Conservation (phyloP, 2,329 filamentous ascomycete species). For the Botryotinia convoluta region DNA sequence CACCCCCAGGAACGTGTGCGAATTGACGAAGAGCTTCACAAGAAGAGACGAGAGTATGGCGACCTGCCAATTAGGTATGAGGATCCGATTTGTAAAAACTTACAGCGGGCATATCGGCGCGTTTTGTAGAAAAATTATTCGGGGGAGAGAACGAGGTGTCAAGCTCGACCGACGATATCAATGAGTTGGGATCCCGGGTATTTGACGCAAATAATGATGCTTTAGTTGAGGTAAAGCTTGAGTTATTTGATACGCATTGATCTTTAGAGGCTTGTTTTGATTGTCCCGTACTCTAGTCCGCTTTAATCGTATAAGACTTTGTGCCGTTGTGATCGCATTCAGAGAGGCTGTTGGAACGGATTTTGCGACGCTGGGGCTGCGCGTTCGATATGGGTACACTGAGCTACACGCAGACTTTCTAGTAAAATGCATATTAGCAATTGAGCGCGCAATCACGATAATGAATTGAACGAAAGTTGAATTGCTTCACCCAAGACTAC, state of each 20-base stretch:
- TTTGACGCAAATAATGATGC: background rate
- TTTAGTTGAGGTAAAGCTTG: background rate
- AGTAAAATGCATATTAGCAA: background rate
- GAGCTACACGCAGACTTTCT: background rate
- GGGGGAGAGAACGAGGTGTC: background rate
- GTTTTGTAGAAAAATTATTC: background rate
- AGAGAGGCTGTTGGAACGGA: background rate
- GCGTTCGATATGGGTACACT: background rate
- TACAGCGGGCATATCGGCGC: slow-evolving; percentile 15
- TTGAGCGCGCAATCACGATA: background rate
- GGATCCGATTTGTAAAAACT: background rate
- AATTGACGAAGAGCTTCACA: background rate
- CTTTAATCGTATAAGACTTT: background rate
- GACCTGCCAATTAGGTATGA: background rate
- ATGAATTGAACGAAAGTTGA: background rate
- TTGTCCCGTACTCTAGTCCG: background rate
- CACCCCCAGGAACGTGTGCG: background rate
- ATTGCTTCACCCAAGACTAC: background rate
- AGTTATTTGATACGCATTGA: background rate
- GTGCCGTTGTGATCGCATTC: background rate
- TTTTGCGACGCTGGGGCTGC: background rate
- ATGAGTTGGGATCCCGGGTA: background rate
- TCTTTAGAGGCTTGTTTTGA: background rate
- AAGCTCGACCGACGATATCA: background rate
- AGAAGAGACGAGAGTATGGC: background rate